Evolutionary conservation across 306 rosid species (phyloP), one percentile per base, ranked within the genome.

Genomic region (Vicia faba): DNA sequence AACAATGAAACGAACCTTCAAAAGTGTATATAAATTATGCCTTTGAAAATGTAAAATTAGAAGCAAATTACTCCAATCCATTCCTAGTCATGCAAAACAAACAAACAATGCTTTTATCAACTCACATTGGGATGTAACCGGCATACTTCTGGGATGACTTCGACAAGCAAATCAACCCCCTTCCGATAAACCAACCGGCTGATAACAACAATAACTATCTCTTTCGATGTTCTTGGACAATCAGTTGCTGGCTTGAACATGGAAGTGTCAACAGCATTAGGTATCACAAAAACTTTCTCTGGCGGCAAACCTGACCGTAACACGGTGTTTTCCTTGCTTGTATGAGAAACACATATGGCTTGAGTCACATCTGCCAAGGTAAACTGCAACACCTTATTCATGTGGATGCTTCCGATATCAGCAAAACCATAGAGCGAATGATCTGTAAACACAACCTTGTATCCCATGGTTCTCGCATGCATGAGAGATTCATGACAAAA

Each of bases 321-420:
- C 53, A 87, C 98, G 0, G 96, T 92, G 87, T 92, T 92, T 76
- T 92, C 96, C 85, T 87, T 89, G 92, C 96, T 92, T 50, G 93
- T 87, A 79, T 92, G 98, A 53, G 96, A 92, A 73, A 92, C 96
- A 78, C 98, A 92, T 66, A 92, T 92, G 65, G 96, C 96, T 83
- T 85, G 96, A 78, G 81, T 92, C 46, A 92, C 92, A 81, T 92
- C 89, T 29, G 98, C 96, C 67, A 92, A 72, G 68, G 96, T 89
- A 72, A 92, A 92, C 81, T 87, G 98, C 84, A 92, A 77, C 5
- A 92, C 93, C 86, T 92, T 92, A 84, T 92, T 92, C 98, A 92
- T 92, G 74, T 92, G 98, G 76, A 92, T 92, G 80, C 98, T 92
- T 49, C 96, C 96, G 36, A 69, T 86, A 69, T 89, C 96, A 70